phyloP scores from a whole-genome alignment of 148 eudicot genomes.

The Rheum nobile region DNA sequence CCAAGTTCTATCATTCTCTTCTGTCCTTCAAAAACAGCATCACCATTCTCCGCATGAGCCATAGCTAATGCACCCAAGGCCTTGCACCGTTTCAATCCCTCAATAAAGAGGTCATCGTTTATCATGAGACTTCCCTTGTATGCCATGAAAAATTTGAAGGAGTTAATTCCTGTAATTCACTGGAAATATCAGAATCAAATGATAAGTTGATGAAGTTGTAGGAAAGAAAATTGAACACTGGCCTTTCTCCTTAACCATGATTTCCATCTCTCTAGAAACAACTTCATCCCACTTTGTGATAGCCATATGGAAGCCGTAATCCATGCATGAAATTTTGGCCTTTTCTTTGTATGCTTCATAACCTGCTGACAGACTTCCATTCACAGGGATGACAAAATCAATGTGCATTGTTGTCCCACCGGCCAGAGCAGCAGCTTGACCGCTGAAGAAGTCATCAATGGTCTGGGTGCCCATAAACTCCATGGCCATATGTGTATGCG shows the following conservation, averaged over 20 bases:
- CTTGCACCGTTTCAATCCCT: conserved; percentile 90
- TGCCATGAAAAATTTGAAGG: conserved; percentile 94
- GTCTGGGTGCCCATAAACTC: conserved; percentile 85
- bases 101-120: conserved; percentile 71
- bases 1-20: conserved; percentile 95
- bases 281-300: conserved; percentile 89
- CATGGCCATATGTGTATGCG: conserved; percentile 84
- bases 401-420: conserved; percentile 99
- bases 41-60: conserved; percentile 99
- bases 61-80: conserved; percentile 92
- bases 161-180: conserved; percentile 62
- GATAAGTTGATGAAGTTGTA: neutral
- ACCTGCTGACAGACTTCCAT: conserved; percentile 78
- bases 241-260: conserved; percentile 95
- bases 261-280: conserved; percentile 83
- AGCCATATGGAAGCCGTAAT: conserved; percentile 98
- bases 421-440: conserved; percentile 94
- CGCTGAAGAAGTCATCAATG: conserved; percentile 86
- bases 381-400: conserved; percentile 82
- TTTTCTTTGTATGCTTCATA: conserved; percentile 52
- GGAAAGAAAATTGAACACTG: neutral
- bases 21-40: conserved; percentile 99
- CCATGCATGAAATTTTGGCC: conserved; percentile 72
- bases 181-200: conserved; percentile 1
- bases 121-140: conserved; percentile 92